phyloP scores from a whole-genome alignment of 768 basidiomycete genomes.

The Lepiota venenata region DNA sequence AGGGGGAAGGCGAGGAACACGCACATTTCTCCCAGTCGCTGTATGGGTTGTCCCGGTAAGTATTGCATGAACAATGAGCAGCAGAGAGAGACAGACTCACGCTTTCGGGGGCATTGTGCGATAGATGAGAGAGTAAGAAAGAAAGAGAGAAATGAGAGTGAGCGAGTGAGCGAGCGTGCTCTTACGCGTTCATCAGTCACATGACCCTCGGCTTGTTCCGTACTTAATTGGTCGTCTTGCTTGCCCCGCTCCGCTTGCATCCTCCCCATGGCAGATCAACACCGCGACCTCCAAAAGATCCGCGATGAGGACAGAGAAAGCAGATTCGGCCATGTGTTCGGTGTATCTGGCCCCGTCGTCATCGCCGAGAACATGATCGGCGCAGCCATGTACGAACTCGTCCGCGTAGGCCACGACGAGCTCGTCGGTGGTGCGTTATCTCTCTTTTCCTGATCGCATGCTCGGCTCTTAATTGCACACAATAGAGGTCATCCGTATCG shows the following conservation, averaged over 20 bases:
- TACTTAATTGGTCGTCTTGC: neutral
- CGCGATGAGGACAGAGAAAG: slow-evolving; percentile 89
- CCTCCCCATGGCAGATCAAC: slow-evolving; percentile 83
- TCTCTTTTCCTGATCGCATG: neutral
- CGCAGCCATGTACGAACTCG: slow-evolving; percentile 96
- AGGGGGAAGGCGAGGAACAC: slow-evolving; percentile 18
- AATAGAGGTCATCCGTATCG: slow-evolving; percentile 98
- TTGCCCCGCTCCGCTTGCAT: neutral
- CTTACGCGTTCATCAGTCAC: slow-evolving; percentile 28
- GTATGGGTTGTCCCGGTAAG: neutral
- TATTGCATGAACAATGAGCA: slow-evolving; percentile 13
- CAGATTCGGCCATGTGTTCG: slow-evolving; percentile 83
- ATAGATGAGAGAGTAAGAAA: too few species aligned
- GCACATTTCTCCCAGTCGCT: slow-evolving; percentile 99
- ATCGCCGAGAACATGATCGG: slow-evolving; percentile 95
- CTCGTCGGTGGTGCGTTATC: slow-evolving; percentile 83
- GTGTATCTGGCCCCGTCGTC: slow-evolving; percentile 98
- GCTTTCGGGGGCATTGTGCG: slow-evolving; percentile 97
- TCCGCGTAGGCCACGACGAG: slow-evolving; percentile 97
- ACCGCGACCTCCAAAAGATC: slow-evolving; percentile 83
- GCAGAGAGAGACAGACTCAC: slow-evolving; percentile 47
- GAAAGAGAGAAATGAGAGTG: too few species aligned
- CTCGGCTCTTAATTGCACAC: neutral
- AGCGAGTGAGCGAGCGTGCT: too few species aligned
- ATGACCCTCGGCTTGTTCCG: slow-evolving; percentile 16